A percentile compares a stretch with the other conserved stretches of the same genome.
Conservation (phyloP, 2,329 filamentous ascomycete species). For the Diaporthe sp. region DNA sequence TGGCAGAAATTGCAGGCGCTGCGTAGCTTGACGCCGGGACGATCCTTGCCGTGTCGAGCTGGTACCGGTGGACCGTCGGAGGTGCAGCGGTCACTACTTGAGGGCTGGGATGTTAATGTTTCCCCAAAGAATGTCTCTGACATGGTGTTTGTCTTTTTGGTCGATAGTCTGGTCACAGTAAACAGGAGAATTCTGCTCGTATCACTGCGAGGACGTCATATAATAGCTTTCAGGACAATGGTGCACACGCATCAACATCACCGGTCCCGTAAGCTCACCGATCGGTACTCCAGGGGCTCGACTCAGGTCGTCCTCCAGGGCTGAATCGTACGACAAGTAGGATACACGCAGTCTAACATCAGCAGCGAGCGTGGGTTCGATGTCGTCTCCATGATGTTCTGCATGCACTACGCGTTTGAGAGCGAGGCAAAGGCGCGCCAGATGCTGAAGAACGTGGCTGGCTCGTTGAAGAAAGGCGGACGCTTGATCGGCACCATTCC, state of each 20-base stretch:
- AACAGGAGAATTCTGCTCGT: neutral
- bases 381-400: constrained; percentile 99
- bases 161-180: neutral
- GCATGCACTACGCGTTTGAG: constrained; percentile 99
- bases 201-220: neutral
- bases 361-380: constrained; percentile 86
- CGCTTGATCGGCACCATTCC: constrained; percentile 95
- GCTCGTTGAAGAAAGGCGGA: constrained; percentile 90
- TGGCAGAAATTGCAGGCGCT: constrained; percentile 3
- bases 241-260: neutral
- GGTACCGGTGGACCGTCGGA: neutral
- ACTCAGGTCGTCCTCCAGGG: neutral
- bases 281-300: constrained; percentile 3
- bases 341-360: constrained; percentile 83
- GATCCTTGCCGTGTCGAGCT: constrained; percentile 5
- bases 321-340: constrained; percentile 81
- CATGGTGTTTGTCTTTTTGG: neutral
- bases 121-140: neutral
- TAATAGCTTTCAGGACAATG: neutral
- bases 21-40: neutral
- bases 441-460: constrained; percentile 94
- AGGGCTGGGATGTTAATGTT: constrained; percentile 11
- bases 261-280: neutral
- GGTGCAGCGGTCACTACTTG: neutral
- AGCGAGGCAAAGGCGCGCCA: constrained; percentile 87